Evolutionary conservation across 2,329 filamentous ascomycete genomes (phyloP), one percentile per base, ranked within the genome.

Genomic region (Byssochlamys sp.): DNA sequence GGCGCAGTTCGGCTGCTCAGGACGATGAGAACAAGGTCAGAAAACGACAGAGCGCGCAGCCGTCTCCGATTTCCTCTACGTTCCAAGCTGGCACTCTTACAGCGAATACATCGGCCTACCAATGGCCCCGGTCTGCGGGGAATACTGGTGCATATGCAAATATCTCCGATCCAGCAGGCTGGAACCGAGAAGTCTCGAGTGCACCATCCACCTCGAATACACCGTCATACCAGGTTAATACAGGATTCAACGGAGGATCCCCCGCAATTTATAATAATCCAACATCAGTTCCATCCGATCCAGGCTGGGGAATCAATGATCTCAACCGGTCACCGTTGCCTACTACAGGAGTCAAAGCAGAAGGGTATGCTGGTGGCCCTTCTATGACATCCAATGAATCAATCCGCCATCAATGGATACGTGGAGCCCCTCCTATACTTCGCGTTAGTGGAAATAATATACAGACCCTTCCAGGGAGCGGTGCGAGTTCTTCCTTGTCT

Each of bases 1-100:
- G 31, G 29, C 59, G 57, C 54, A 55, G 49, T 54, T 54, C 54
- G 51, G 4, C 25, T 28, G 14, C 31, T 29, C n/a, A n/a, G 10
- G 49, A 51, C 3, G 49, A 51, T n/a, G 27, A 51, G 19, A n/a
- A 51, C 12, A 11, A 51, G 24, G 12, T 12, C 5, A 26, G 27
- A 51, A 26, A 28, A 28, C 49, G 49, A 12, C 49, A 51, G 12
- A 51, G 25, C 49, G 49, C 25, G 10, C 6, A 51, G 24, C 25
- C 27, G 6, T 28, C 49, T 51, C 49, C 49, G n/a, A 9, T 3
- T 45, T 9, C n/a, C 19, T 19, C 39, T n/a, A 45, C 39, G 7
- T 45, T 7, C 3, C 39, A 45, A 2, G 6, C 4, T 9, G 35
- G n/a, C 2, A 7, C n/a, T 19, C 39, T 14, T 45, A 45, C n/a